Percentiles rank a stretch among this genome's conserved stretches.
Conservation (phyloP, 148 eudicot genomes). For the Camellia lanceoleosa region DNA sequence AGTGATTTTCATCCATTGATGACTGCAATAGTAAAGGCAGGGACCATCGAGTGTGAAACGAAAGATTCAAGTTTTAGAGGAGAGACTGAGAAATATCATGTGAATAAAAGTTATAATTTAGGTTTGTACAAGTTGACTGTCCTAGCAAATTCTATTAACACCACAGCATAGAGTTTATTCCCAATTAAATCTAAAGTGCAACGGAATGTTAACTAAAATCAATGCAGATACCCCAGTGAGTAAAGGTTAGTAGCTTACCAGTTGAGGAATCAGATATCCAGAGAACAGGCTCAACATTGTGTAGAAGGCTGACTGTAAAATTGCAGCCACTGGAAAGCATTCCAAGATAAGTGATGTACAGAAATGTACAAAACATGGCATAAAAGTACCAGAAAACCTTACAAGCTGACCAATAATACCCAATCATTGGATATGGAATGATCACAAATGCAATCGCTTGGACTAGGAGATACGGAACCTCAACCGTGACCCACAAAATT, state of each 20-base stretch:
- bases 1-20: no score
- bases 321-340: constrained; percentile 65
- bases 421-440: constrained; percentile 83
- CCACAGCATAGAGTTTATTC: no score
- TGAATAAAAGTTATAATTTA: no score
- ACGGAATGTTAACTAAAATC: no score
- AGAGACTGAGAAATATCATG: no score
- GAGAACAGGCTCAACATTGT: constrained; percentile 58
- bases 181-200: no score
- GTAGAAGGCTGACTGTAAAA: constrained; percentile 51
- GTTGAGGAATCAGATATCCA: constrained; percentile 67
- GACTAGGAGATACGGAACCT: constrained; percentile 62
- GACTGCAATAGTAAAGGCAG: no score
- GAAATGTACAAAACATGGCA: constrained; percentile 57
- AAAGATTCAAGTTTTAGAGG: no score
- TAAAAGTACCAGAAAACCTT: constrained; percentile 79
- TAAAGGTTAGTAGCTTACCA: constrained; percentile 45
- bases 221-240: neutral
- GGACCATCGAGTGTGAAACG: no score
- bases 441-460: constrained; percentile 42
- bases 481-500: constrained; percentile 54
- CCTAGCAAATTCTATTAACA: no score
- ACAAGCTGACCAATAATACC: constrained; percentile 57
- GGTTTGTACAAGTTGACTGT: no score
- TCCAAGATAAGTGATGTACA: constrained; percentile 67